These are phyloP conservation scores for Scheffersomyces parashehatae DNA, from an alignment of 1,139 yeast species.

Conservation along the genomic window DNA sequence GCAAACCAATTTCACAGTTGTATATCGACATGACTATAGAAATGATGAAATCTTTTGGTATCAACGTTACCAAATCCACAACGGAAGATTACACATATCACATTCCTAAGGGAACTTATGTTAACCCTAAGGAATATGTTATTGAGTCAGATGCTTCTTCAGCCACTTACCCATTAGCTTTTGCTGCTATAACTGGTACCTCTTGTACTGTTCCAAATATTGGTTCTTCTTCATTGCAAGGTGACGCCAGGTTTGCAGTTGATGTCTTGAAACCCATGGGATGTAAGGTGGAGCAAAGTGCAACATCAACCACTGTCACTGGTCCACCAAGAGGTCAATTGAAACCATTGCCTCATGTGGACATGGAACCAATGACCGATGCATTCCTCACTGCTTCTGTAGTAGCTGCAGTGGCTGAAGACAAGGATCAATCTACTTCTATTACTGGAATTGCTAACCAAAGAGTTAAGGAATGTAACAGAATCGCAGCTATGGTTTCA, in stretches of 20 bases:
- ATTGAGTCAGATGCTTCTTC: constrained; percentile 99
- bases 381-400: constrained; percentile 97
- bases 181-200: constrained; percentile 96
- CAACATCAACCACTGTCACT: constrained; percentile 82
- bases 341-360: constrained; percentile 71
- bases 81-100: constrained; percentile 82
- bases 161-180: constrained; percentile 96
- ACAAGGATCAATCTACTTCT: constrained; percentile 57
- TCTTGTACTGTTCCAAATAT: constrained; percentile 92
- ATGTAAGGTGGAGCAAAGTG: constrained; percentile 80
- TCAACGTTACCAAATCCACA: constrained; percentile 68
- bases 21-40: constrained; percentile 97
- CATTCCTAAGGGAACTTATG: constrained; percentile 81
- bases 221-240: constrained; percentile 90
- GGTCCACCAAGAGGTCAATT: constrained; percentile 78
- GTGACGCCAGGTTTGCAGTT: constrained; percentile 95
- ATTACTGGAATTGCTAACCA: constrained; percentile 97
- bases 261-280: constrained; percentile 97
- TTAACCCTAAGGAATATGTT: constrained; percentile 79
- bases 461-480: constrained; percentile 94
- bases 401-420: constrained; percentile 84
- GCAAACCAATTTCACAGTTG: constrained; percentile 93
- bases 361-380: constrained; percentile 99
- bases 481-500: constrained; percentile 92
- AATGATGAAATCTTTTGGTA: constrained; percentile 92